Evolutionary conservation across 192 early-diverging fungal genomes (phyloP).

Genomic region (Funneliformis geosporum): DNA sequence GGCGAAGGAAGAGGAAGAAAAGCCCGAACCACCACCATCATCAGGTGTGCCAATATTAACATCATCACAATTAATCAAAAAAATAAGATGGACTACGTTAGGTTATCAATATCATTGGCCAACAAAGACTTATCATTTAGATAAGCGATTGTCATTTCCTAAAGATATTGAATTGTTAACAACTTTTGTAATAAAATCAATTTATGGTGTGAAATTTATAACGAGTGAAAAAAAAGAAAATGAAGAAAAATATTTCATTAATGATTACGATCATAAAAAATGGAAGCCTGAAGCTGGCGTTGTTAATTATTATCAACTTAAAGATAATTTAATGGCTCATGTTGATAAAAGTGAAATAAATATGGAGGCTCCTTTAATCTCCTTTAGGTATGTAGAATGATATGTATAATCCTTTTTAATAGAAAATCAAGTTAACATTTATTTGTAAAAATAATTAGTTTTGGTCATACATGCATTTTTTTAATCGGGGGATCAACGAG

Average conservation of each 20-base stretch:
- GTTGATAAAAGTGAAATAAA: slow-evolving; percentile 90
- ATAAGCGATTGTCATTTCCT: slow-evolving; percentile 70
- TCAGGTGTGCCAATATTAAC: slow-evolving; percentile 40
- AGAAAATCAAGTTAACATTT: not conserved
- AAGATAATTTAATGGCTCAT: slow-evolving; percentile 86
- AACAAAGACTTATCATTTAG: slow-evolving; percentile 76
- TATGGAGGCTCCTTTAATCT: slow-evolving; percentile 82
- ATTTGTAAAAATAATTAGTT: slow-evolving; percentile 40
- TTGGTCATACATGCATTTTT: slow-evolving; percentile 78
- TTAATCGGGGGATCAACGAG: slow-evolving; percentile 76
- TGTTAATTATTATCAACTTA: slow-evolving; percentile 87
- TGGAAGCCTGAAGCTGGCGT: slow-evolving; percentile 89
- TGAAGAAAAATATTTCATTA: slow-evolving; percentile 36
- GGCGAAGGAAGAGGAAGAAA: slow-evolving; percentile 35
- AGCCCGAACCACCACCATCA: slow-evolving; percentile 43
- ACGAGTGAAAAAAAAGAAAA: not conserved
- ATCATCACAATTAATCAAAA: slow-evolving; percentile 48
- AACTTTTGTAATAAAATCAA: slow-evolving; percentile 64
- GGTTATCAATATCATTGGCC: slow-evolving; percentile 84
- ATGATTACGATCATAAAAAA: slow-evolving; percentile 55
- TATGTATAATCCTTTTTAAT: slow-evolving; percentile 20
- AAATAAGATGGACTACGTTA: slow-evolving; percentile 73
- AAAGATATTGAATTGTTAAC: slow-evolving; percentile 60
- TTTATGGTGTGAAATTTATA: slow-evolving; percentile 47
- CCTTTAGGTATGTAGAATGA: slow-evolving; percentile 56